Evolutionary conservation across 305 asterid genomes (phyloP), one percentile per base, ranked within the genome.

Genomic region (Plantago lanceolata): DNA sequence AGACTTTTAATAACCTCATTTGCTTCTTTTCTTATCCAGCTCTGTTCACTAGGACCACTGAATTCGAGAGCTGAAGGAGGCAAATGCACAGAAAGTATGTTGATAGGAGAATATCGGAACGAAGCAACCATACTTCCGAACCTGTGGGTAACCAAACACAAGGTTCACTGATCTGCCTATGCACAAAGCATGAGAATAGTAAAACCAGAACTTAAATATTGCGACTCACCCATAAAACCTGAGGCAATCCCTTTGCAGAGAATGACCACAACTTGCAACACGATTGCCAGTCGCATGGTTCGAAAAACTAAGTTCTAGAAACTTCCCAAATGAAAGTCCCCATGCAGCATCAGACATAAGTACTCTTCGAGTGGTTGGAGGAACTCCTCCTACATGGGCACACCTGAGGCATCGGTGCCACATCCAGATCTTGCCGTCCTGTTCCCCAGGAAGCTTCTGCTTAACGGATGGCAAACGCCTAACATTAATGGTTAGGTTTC

Each of bases 351-450:
- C 85, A 19, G 96, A 88, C 99, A 94, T 90, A 57, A 90, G 77
- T 44, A 90, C 89, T 68, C 95, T 82, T 57, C 58, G 78, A 55
- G 89, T 85, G 54, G 96, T 94, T n/a, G 97, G 97, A 26, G 99
- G 96, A 64, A 85, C 86, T 59, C 96, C 97, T 12, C 78, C 85
- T 15, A 70, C 53, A 26, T 71, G 84, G 24, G 67, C 73, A 65
- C 97, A 94, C 77, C 70, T 82, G 62, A 94, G 90, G 82, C 99
- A 94, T 69, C 97, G 75, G 64, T 94, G 99, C 99, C 99, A 94
- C 99, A 94, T 94, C 99, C 97, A 94, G 71, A 94, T 90, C 84
- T 84, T 94, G 63, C 96, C 92, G 69, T 90, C 97, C 31, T 74
- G 73, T 71, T 83, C 96, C 40, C 96, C 96, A 35, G 93, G 95